Base-by-base conservation (phyloP, 2,329 filamentous ascomycete genomes). In the Corynespora cassiicola region DNA sequence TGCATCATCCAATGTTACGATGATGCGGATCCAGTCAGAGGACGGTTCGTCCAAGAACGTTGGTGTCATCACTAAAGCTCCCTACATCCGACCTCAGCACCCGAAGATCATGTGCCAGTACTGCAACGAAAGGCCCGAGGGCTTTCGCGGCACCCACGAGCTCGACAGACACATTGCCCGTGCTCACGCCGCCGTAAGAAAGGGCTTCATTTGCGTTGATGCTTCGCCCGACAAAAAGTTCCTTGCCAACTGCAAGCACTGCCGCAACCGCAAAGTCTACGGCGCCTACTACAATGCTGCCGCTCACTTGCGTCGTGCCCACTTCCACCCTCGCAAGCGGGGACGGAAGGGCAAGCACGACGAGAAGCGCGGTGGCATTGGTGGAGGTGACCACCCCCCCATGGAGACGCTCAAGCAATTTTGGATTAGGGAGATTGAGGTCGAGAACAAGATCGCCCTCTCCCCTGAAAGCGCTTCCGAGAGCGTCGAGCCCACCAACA, bases 211-310 rank as follows among this genome's bases (percentile, higher is more conserved):
- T 31, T 84, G 81, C 56, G 73, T 81, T 24, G 82, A 86, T 47
- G 78, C 77, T 16, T 72, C 79, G 66, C 55, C 76, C 54, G 63
- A 82, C 71, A 68, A 77, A 79, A 71, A 79, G 69, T 85, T 90
- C 25, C 79, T 97, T 21, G 75, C 76, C 33, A 86, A 87, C 52
- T 96, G 91, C 80, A 95, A 95, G 69, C 81, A 87, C 31, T 97
- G 92, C 67, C 79, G 78, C 31, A 78, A 79, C 28, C 73, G 79
- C 38, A 96, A 96, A 74, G 79, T 81, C 42, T 97, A 97, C 56
- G 87, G 87, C 3, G 88, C 88, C 11, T 94, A 96, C 71, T 96
- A 97, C 72, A 97, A 97, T 58, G 92, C 91, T 1, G 90, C 90
- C 0, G 92, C 90, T 0, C 92, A 97, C 64, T 78, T 97, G 7